Base-by-base conservation (phyloP, 371 early-diverging fungal species). In the Syncephalastrum racemosum region DNA sequence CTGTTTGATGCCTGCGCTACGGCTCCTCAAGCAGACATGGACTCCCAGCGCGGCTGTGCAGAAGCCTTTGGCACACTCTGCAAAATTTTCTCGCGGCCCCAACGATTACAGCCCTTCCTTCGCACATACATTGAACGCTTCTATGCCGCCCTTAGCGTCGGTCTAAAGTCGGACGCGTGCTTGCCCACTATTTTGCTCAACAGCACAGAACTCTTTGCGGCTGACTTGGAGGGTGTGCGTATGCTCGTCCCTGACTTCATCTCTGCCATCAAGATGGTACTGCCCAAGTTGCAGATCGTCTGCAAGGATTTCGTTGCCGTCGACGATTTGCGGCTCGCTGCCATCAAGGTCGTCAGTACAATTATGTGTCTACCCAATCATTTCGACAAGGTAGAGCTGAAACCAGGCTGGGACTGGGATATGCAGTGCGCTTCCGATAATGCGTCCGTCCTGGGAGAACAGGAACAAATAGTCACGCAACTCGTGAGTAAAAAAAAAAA, bases 161-260 rank as follows among this genome's bases (percentile, higher is more conserved):
- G 89, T 1, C 64, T 90, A 5, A 70, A 80, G 48, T 74, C 77
- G 16, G 87, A 83, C 53, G 73, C 75, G 25, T 83, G 87, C 18
- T 64, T 90, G 8, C 87, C 89, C 4, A 80, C 88, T 12, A 85
- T 90, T 25, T 55, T 91, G 10, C 54, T 84, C 20, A 84, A 85
- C 48, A 79, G 83, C 39, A 75, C 76, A 15, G 77, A 78, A 18
- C 60, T 92, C 13, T 90, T 92, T 65, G 75, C 84, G 0, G 73
- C 76, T 15, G 86, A 88, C 50, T 59, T 91, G 25, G 84, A 84
- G 23, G 91, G 91, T 12, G 75, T 88, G 1, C 79, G 89, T 13
- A 78, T 89, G 68, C 69, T 90, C 53, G 81, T 88, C 1, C 89
- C 91, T 1, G 84, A 90, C 54, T 87, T 88, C 62, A 79, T 91